Evolutionary conservation across 73 alveolate genomes (phyloP).

Genomic region (Paramecium tetraurelia): DNA sequence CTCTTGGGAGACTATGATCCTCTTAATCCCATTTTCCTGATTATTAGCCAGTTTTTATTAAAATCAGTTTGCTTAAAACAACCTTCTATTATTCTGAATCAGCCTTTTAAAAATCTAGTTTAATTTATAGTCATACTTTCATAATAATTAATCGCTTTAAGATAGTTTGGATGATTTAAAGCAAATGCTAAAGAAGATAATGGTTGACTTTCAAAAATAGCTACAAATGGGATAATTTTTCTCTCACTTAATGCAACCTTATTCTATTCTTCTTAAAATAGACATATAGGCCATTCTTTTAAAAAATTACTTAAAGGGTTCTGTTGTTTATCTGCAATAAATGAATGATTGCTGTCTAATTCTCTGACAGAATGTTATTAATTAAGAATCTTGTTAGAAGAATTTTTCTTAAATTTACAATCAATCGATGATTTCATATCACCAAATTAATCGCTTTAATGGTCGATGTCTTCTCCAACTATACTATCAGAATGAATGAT

Average conservation of each 20-base stretch:
- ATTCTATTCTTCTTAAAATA: neutral
- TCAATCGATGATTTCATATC: neutral
- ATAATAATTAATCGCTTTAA: neutral
- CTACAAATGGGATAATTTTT: neutral
- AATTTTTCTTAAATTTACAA: neutral
- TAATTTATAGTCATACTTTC: neutral
- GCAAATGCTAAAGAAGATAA: neutral
- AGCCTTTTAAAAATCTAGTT: neutral
- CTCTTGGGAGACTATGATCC: neutral
- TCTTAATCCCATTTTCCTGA: neutral
- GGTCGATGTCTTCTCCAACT: neutral
- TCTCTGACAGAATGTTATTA: neutral
- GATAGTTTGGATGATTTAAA: neutral
- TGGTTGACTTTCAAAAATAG: conserved; percentile 4
- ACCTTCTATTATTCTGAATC: neutral
- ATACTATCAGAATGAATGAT: neutral
- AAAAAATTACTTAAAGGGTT: neutral
- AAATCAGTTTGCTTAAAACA: neutral
- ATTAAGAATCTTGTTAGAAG: neutral
- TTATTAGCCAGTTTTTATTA: neutral
- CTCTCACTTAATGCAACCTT: neutral
- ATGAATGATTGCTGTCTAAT: neutral
- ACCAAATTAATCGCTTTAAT: neutral
- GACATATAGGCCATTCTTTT: neutral
- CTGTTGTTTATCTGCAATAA: neutral